phyloP scores from a whole-genome alignment of 2,329 filamentous ascomycete genomes.

The Trichoderma sp. region DNA sequence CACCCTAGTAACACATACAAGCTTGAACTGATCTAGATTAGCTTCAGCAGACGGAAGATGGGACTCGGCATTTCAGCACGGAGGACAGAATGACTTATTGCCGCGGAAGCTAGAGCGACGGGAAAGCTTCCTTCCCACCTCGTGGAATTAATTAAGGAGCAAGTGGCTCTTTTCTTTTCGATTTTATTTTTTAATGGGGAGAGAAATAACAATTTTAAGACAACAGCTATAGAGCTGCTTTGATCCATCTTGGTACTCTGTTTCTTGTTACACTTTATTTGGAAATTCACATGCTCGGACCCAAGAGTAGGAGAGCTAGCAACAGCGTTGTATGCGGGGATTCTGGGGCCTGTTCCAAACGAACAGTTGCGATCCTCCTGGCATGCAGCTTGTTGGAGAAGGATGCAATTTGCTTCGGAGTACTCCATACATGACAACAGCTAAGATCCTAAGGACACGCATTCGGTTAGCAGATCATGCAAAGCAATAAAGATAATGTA shows the following conservation, averaged over 20 bases:
- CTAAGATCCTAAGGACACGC: background rate
- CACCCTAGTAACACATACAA: too few species aligned
- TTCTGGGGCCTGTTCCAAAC: background rate
- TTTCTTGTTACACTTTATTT: too few species aligned
- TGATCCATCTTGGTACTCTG: too few species aligned
- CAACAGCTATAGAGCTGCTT: too few species aligned
- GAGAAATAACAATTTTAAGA: too few species aligned
- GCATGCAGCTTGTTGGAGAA: background rate
- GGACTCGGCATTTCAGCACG: background rate
- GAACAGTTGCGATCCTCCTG: background rate
- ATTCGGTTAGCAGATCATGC: background rate
- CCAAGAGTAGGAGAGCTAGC: too few species aligned
- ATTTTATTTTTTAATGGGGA: too few species aligned
- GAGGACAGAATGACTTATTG: background rate
- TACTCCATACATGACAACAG: background rate
- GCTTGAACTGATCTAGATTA: too few species aligned
- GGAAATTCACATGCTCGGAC: too few species aligned
- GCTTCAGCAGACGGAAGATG: background rate
- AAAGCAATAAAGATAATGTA: background rate
- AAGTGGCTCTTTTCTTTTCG: too few species aligned
- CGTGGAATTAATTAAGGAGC: too few species aligned
- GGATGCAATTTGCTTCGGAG: background rate
- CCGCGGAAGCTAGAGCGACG: background rate
- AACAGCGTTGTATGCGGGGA: too few species aligned
- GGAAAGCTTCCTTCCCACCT: background rate